Percentiles rank a stretch among this genome's conserved stretches.
Conservation (phyloP, 352 stramenopile species). For the Phytopythium montanum region DNA sequence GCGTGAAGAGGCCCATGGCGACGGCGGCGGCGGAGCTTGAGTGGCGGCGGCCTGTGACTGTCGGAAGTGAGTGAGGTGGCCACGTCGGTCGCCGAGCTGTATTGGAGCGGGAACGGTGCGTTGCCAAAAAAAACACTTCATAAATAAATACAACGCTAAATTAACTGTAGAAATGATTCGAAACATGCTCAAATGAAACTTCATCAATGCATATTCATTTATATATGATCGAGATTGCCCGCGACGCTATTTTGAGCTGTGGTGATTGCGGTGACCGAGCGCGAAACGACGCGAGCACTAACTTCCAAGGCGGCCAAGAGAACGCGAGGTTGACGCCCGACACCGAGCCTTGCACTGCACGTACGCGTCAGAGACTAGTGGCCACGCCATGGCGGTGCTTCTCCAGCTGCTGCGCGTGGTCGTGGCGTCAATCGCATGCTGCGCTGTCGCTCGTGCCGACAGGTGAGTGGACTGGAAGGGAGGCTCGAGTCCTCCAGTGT, state of each 20-base stretch:
- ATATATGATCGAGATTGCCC: not conserved
- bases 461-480: not conserved
- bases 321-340: not conserved
- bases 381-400: not conserved
- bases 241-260: not conserved
- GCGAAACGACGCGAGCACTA: not conserved
- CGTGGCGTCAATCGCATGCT: not conserved
- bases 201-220: too few relatives aligned
- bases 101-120: not conserved
- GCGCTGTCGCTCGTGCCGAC: not conserved
- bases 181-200: too few relatives aligned
- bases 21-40: not conserved
- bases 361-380: too few relatives aligned
- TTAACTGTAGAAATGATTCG: too few relatives aligned
- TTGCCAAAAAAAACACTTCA: not conserved
- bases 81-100: not conserved
- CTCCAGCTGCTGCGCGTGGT: not conserved
- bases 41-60: not conserved
- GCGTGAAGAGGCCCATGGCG: constrained; percentile 48
- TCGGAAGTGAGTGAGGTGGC: not conserved
- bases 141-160: not conserved
- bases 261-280: not conserved
- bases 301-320: not conserved
- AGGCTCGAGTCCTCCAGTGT: too few relatives aligned
- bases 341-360: too few relatives aligned